A percentile compares a stretch with the other conserved stretches of the same genome.
Conservation (phyloP, 495 filamentous ascomycete genomes). For the Penicillium nucicola region DNA sequence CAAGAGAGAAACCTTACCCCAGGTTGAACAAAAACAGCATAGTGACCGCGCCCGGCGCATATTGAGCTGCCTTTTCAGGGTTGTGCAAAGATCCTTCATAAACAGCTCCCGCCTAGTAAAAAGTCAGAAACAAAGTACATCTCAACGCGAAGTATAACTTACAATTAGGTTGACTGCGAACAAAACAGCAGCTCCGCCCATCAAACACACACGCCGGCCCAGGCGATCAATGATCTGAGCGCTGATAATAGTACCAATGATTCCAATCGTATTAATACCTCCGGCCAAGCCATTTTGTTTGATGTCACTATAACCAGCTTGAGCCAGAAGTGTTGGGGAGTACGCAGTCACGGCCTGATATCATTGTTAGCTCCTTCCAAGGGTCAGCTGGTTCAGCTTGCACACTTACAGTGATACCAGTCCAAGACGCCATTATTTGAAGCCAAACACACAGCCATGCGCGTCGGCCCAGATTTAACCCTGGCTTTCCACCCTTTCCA, state of each 20-base stretch:
- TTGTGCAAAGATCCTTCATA: slow-evolving; percentile 37
- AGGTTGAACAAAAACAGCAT: slow-evolving; percentile 55
- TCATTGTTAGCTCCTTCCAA: slow-evolving; percentile 8
- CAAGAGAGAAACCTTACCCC: slow-evolving; percentile 19
- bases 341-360: slow-evolving; percentile 40
- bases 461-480: slow-evolving; percentile 36
- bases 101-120: slow-evolving; percentile 31
- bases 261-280: slow-evolving; percentile 52
- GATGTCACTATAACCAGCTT: slow-evolving; percentile 41
- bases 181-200: slow-evolving; percentile 32
- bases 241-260: slow-evolving; percentile 51
- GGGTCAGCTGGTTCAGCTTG: no score
- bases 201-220: slow-evolving; percentile 44
- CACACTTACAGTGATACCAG: slow-evolving; percentile 43
- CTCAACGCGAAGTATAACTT: not conserved
- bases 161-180: slow-evolving; percentile 36
- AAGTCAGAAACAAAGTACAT: not conserved
- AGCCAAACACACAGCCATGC: slow-evolving; percentile 51
- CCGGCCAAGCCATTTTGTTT: slow-evolving; percentile 50
- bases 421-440: slow-evolving; percentile 54
- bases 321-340: slow-evolving; percentile 37
- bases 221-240: slow-evolving; percentile 52
- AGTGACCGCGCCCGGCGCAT: slow-evolving; percentile 46
- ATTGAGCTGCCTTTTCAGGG: slow-evolving; percentile 26
- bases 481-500: slow-evolving; percentile 27